These are phyloP conservation scores for Taiozyma sp. DNA, from an alignment of 1,139 yeast species.

Conservation along the genomic window DNA sequence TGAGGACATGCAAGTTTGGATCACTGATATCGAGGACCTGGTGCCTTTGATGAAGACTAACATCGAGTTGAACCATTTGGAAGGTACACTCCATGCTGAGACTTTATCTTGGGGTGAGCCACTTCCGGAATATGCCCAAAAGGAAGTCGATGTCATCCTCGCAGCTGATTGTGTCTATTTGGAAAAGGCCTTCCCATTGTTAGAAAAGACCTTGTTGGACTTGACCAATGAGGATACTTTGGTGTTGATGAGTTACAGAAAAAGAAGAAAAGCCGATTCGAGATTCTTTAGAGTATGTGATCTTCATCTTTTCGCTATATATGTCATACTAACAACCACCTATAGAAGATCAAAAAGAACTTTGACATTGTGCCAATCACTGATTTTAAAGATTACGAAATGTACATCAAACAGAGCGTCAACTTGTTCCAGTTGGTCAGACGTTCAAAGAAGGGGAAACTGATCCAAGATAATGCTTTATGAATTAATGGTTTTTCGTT, in stretches of 20 bases:
- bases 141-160: slow-evolving; percentile 37
- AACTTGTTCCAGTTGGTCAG: slow-evolving; percentile 34
- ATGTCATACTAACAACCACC: slow-evolving; percentile 2
- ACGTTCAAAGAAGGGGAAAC: slow-evolving; percentile 1
- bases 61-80: slow-evolving; percentile 34
- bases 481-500: not conserved
- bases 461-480: not conserved
- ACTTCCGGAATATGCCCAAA: slow-evolving; percentile 30
- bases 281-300: slow-evolving; percentile 33
- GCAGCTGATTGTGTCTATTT: slow-evolving; percentile 57
- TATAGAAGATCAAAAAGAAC: slow-evolving; percentile 27
- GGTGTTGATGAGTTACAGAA: slow-evolving; percentile 44
- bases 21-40: slow-evolving; percentile 38
- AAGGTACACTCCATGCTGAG: slow-evolving; percentile 32
- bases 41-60: slow-evolving; percentile 42
- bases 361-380: slow-evolving; percentile 31
- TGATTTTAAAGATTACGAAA: slow-evolving; percentile 17
- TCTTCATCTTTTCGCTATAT: not conserved
- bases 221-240: slow-evolving; percentile 28
- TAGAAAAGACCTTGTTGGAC: slow-evolving; percentile 42
- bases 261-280: slow-evolving; percentile 49
- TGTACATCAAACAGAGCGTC: slow-evolving; percentile 32
- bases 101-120: slow-evolving; percentile 45
- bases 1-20: slow-evolving; percentile 31
- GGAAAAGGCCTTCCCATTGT: slow-evolving; percentile 45